Base-by-base conservation (phyloP, 2,329 filamentous ascomycete species). In the Penicillium expansum region DNA sequence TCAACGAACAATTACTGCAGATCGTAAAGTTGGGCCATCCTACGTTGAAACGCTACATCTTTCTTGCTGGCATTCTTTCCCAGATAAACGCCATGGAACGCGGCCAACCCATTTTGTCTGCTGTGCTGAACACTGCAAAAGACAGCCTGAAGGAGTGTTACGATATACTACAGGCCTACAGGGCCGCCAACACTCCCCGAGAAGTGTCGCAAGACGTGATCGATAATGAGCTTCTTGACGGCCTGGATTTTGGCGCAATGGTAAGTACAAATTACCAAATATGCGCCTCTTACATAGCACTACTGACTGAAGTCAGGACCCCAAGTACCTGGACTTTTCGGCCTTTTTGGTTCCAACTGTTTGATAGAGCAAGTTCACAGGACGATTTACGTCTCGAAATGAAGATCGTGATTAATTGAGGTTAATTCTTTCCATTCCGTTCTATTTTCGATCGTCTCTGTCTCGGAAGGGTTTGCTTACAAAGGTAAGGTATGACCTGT, bases 1-100 rank as follows among this genome's bases (percentile, higher is more conserved):
- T 67, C 18, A 51, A 52, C 13, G 37, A 47, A 18, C 66, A 68
- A 53, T 53, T 68, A 14, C 49, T 62, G 9, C 64, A 65, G 24
- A 55, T 65, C 8, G 62, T 68, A 8, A 39, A 42, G 4, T 39
- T 63, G 13, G 67, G 66, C 16, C 33, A 48, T 48, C 52, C 43
- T 24, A 55, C 33, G 37, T 29, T 55, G 43, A 55, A 55, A 47
- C 51, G 59, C n/a, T 58, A 58, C 47, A 58, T 33, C 38, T 58
- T 58, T 42, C 44, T 60, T 14, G 33, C 50, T 13, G 55, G 47
- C 5, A 41, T 56, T 35, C 48, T 62, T 5, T 33, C 35, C 41
- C 44, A 58, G 58, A 52, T 57, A 8, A 22, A 49, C n/a, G 59
- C 60, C 20, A 55, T 55, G 35, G 58, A 62, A 32, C 42, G 29